Evolutionary conservation across 2,329 filamentous ascomycete species (phyloP).

Genomic region (Alternaria sp.): DNA sequence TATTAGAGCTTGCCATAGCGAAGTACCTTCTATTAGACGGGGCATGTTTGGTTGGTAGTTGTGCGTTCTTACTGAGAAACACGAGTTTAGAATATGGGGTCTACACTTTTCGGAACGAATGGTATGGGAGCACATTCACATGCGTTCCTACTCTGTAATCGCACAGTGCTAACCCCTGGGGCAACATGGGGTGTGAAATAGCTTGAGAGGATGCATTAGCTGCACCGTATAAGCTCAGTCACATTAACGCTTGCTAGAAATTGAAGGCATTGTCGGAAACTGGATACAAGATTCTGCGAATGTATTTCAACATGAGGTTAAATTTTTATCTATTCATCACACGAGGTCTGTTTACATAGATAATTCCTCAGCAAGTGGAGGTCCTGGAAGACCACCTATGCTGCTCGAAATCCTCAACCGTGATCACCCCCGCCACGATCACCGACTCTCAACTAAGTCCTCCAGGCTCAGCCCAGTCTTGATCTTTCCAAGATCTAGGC

Average conservation of each 20-base stretch:
- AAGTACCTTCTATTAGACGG: not conserved
- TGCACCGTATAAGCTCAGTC: not conserved
- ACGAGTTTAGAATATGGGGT: not conserved
- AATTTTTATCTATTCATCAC: not conserved
- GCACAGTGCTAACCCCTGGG: not conserved
- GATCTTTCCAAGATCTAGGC: not conserved
- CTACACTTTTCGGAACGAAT: not conserved
- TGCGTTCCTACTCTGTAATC: not conserved
- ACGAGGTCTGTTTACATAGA: not conserved
- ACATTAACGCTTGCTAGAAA: not conserved
- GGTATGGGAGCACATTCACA: not conserved
- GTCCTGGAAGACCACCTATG: not conserved
- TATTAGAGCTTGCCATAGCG: not conserved
- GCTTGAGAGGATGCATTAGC: not conserved
- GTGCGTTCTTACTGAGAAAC: not conserved
- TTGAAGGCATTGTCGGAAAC: not conserved
- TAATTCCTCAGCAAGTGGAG: not conserved
- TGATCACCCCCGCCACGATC: not conserved
- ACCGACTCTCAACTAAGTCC: not conserved
- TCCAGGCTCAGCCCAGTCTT: not conserved
- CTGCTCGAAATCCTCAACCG: not conserved
- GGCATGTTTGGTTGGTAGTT: not conserved
- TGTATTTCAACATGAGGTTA: not conserved
- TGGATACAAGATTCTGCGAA: not conserved
- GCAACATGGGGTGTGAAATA: not conserved